A percentile compares a stretch with the other conserved stretches of the same genome.
Conservation (phyloP, 2,329 filamentous ascomycete species). For the Cladosporium sp. region DNA sequence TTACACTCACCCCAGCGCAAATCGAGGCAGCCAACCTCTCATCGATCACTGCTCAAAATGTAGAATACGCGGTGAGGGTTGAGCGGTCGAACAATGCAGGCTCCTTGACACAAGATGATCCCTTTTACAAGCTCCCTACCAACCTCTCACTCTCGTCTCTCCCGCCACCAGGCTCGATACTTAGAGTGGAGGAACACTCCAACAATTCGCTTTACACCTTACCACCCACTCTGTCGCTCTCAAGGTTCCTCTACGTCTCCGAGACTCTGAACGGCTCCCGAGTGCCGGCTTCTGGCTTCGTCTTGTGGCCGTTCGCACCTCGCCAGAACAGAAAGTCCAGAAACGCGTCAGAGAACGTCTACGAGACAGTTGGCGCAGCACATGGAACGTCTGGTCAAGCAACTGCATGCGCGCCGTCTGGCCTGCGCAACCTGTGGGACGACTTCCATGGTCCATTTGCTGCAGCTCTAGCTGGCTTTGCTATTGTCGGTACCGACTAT, state of each 20-base stretch:
- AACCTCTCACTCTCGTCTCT: slow-evolving; percentile 16
- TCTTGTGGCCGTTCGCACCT: slow-evolving; percentile 46
- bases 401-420: slow-evolving; percentile 24
- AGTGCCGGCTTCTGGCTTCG: slow-evolving; percentile 46
- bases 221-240: slow-evolving; percentile 42
- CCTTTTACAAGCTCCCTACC: slow-evolving; percentile 37
- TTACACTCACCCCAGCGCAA: slow-evolving; percentile 18
- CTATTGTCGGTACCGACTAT: slow-evolving; percentile 27
- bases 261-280: slow-evolving; percentile 42
- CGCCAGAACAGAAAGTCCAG: not conserved
- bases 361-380: slow-evolving; percentile 21
- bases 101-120: slow-evolving; percentile 27
- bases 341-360: slow-evolving; percentile 10
- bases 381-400: slow-evolving; percentile 24
- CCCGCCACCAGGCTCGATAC: slow-evolving; percentile 34
- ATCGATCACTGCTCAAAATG: slow-evolving; percentile 15
- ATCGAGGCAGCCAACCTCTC: slow-evolving; percentile 21
- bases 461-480: slow-evolving; percentile 30
- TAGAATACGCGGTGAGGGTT: slow-evolving; percentile 25
- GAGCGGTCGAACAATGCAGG: slow-evolving; percentile 28
- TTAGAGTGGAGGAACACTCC: slow-evolving; percentile 40
- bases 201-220: slow-evolving; percentile 38
- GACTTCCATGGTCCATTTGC: slow-evolving; percentile 24
- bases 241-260: slow-evolving; percentile 48
- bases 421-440: slow-evolving; percentile 28